Base-by-base conservation (phyloP, 495 filamentous ascomycete species). In the Aspergillus taichungensis region DNA sequence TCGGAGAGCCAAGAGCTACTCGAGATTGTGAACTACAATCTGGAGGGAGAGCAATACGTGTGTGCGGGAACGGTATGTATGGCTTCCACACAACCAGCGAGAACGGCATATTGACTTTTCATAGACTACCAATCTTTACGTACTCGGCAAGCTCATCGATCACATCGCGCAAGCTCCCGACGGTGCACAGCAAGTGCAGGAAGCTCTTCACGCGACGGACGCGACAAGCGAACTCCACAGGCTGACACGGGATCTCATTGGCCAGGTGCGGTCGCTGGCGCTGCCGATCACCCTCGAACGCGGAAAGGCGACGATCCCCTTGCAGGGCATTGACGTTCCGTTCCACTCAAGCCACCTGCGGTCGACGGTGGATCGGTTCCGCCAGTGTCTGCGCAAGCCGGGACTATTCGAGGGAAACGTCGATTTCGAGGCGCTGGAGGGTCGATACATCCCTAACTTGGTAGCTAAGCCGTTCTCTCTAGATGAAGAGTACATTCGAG, bases 401-500 rank as follows among this genome's bases (percentile, higher is more conserved):
- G 56, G 58, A 7, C 52, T 59, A 29, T 37, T 70, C 6, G 46
- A 59, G 11, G 64, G 57, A 2, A 59, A 57, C 3, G 36, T 57
- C 12, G 43, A 57, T 30, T 30, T 52, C 24, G 45, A 45, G 31
- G 48, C 43, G 30, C 37, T 57, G 30, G 48, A 47, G 28, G 51
- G 54, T 11, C 42, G 38, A 18, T 70, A 54, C 30, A 57, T 70
- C n/a, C 63, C 67, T 0, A 70, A 70, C 37, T 37, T 70, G 4
- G 64, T 56, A 27, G 65, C 49, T n/a, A 47, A 43, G 18, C 59
- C 63, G 7, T 68, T 68, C 61, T 80, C 86, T 53, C 64, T 94
- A 32, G 85, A 84, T 24, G 86, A 85, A 68, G 85, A 87, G 60
- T 94, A 94, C 66, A 91, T 95, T 64, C 84, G 89, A 72, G 85